Evolutionary conservation across 176 grass and related monocot species (phyloP), one percentile per base, ranked within the genome.

Genomic region (Hordeum marinum): DNA sequence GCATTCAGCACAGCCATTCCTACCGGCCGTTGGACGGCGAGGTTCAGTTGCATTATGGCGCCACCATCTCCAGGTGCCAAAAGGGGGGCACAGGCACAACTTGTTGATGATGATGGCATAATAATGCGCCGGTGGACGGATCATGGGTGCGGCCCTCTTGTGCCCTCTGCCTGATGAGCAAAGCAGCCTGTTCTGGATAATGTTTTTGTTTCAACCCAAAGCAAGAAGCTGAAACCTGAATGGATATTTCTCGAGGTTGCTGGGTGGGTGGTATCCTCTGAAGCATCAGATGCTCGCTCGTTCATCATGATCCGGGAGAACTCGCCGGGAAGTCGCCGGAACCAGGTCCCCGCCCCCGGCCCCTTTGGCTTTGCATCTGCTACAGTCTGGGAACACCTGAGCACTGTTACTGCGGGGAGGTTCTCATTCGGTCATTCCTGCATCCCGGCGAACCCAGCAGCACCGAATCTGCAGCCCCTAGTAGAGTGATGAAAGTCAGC

Each of bases 201-300:
- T 55, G 52, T 58, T 35, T 35, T 0, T 25, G 39, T 41, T 46
- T 64, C 2, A 41, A 55, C 41, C 15, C 13, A 2, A 78, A 77
- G 36, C 58, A 80, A 32, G 54, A 54, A 82, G 46, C 50, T 89
- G 48, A 18, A 18, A 52, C 48, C 48, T 52, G 45, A 35, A 84
- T 66, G 21, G 36, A 14, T 75, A 15, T 82, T 87, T 35, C 12
- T 55, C 46, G 57, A 45, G 13, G 67, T 37, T 57, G 52, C 52
- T 66, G 48, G 46, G 5, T 52, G 15, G 42, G 0, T 43, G 67
- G 76, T 42, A 80, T 75, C 82, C 67, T 75, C 26, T 46, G 45
- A 80, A 80, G 87, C 68, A 89, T 89, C 87, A 67, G 81, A 75
- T 89, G 82, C 87, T 48, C 68, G 8, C 52, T 57, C 52, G 3